Evolutionary conservation across 495 filamentous ascomycete species (phyloP).

Genomic region (Aspergillus hancockii): DNA sequence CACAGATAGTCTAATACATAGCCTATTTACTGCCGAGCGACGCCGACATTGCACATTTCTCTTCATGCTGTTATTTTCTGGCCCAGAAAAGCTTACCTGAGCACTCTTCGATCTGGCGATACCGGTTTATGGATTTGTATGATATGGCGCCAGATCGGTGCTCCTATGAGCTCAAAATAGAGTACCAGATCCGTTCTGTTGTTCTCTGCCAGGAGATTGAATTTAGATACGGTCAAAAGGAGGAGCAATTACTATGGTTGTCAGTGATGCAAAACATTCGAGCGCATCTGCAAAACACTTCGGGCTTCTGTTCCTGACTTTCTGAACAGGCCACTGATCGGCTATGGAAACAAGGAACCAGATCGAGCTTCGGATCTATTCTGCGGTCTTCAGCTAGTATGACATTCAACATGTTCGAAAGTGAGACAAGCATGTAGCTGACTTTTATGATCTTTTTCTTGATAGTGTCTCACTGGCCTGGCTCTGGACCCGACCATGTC

Average conservation of each 20-base stretch:
- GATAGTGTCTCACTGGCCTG: slow-evolving; percentile 32
- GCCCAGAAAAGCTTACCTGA: slow-evolving; percentile 19
- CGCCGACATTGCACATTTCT: slow-evolving; percentile 32
- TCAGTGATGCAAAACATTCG: slow-evolving; percentile 31
- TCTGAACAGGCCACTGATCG: slow-evolving; percentile 24
- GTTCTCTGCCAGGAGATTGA: slow-evolving; percentile 24
- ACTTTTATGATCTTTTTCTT: not conserved
- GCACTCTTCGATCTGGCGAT: slow-evolving; percentile 36
- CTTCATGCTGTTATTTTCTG: slow-evolving; percentile 27
- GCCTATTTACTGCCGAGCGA: slow-evolving; percentile 35
- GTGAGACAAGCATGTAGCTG: not conserved
- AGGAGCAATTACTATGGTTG: slow-evolving; percentile 30
- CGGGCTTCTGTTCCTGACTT: slow-evolving; percentile 21
- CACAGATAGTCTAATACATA: slow-evolving; percentile 45
- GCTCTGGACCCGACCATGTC: slow-evolving; percentile 27
- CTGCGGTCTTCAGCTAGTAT: slow-evolving; percentile 36
- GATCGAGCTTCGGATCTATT: slow-evolving; percentile 24
- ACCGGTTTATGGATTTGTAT: slow-evolving; percentile 35
- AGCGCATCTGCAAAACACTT: slow-evolving; percentile 18
- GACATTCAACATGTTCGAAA: not conserved
- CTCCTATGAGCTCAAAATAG: slow-evolving; percentile 27
- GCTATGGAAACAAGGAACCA: slow-evolving; percentile 8
- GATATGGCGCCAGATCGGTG: slow-evolving; percentile 27
- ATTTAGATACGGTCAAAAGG: slow-evolving; percentile 21
- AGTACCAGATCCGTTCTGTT: slow-evolving; percentile 36